phyloP scores from a whole-genome alignment of 805 yeast species.

The Pichia phayaonensis region DNA sequence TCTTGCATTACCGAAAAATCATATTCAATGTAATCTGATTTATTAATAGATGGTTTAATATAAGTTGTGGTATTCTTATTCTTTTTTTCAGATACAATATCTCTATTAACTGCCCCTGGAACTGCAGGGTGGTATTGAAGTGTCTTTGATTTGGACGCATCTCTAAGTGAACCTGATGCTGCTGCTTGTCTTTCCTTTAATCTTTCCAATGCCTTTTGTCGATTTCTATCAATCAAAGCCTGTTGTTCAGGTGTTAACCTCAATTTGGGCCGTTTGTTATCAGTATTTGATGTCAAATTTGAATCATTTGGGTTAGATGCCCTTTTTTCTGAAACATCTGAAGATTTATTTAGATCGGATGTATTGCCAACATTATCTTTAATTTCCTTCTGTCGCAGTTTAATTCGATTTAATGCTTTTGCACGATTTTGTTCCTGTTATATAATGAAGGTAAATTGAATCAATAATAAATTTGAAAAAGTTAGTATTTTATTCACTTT shows the following conservation, averaged over 20 bases:
- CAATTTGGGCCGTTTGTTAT: constrained; percentile 1
- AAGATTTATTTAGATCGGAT: background rate
- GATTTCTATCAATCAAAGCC: constrained; percentile 42
- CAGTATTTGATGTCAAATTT: background rate
- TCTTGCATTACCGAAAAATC: constrained; percentile 91
- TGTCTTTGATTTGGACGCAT: constrained; percentile 14
- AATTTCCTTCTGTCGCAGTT: constrained; percentile 31
- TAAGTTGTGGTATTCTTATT: constrained; percentile 7
- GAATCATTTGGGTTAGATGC: background rate
- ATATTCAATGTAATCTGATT: constrained; percentile 67
- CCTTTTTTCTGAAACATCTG: background rate
- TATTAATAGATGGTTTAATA: constrained; percentile 42
- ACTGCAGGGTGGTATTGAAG: constrained; percentile 4
- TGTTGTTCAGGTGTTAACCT: constrained; percentile 40
- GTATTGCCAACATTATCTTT: background rate
- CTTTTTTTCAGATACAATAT: background rate
- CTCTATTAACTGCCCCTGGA: background rate
- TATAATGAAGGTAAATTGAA: too few species aligned
- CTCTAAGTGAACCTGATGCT: constrained; percentile 12
- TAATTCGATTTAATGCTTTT: constrained; percentile 52
- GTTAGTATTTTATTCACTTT: background rate
- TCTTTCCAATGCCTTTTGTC: constrained; percentile 44
- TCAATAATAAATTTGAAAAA: background rate
- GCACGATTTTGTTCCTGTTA: constrained; percentile 55
- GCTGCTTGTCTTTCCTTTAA: constrained; percentile 11